Evolutionary conservation across 352 stramenopile species (phyloP), one percentile per base, ranked within the genome.

Genomic region (Achlya hypogyna): DNA sequence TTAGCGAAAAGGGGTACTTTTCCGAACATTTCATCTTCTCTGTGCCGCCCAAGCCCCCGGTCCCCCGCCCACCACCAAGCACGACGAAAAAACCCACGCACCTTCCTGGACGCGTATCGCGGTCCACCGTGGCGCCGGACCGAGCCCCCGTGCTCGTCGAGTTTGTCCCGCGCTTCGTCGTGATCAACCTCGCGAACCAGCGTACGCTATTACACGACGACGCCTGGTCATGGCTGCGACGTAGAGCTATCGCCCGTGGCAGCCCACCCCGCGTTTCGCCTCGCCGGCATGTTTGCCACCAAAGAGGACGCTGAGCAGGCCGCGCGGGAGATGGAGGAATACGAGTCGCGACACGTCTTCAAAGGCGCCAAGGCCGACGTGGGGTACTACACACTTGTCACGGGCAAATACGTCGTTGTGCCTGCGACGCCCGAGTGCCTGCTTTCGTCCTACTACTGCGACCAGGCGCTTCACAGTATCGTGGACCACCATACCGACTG

Each of bases 11-110:
- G 22, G 78, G 87, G 20, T 76, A 81, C 31, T 68, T 83, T 2
- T 78, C 84, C 40, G 78, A 87, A 5, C 87, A 90, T 43, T 90
- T 86, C 53, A 80, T 87, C 22, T 90, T 86, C 56, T 88, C 82
- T 22, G 73, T 75, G 0, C 78, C 82, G 43, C 22, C 59, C 5
- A 14, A 29, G 25, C 52, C 20, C 12, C 38, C n/a, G 38, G n/a
- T 18, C 12, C 38, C 51, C 2, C n/a, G 27, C 5, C 51, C 23
- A 31, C n/a, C 51, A 27, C 12, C 35, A 22, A 16, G 23, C 28
- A 62, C 23, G 1, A 49, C 5, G 53, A n/a, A n/a, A n/a, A n/a
- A n/a, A n/a, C n/a, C n/a, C n/a, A 12, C 14, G 2, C 38, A 10
- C 2, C 38, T n/a, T 45, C 12, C 38, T 45, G 38, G 12, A 10